phyloP scores from a whole-genome alignment of 2,329 filamentous ascomycete genomes.

The Apiospora pterosperma region DNA sequence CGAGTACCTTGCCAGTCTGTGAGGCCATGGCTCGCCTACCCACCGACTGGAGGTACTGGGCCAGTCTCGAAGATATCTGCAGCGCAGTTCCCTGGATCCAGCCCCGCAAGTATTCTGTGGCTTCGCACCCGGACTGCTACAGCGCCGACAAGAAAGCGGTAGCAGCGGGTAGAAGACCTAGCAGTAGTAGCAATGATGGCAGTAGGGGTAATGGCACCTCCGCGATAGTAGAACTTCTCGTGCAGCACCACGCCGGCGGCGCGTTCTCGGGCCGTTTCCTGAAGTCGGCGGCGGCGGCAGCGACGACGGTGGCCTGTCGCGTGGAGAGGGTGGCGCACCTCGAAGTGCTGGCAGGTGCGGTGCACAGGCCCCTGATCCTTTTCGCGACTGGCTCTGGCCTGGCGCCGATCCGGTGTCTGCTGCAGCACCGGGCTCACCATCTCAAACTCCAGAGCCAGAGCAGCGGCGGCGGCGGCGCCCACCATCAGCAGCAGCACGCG shows the following conservation, averaged over 20 bases:
- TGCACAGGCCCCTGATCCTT: neutral
- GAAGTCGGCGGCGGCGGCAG: neutral
- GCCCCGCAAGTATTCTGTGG: slow-evolving; percentile 2
- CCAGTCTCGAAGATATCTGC: neutral
- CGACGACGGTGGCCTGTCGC: neutral
- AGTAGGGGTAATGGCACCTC: neutral
- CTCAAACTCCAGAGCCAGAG: neutral
- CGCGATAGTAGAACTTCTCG: neutral
- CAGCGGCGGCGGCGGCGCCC: neutral
- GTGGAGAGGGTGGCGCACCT: neutral
- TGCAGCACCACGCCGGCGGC: neutral
- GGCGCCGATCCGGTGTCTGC: neutral
- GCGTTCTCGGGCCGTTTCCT: neutral
- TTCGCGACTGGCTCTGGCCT: slow-evolving; percentile 3
- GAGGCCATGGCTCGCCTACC: neutral
- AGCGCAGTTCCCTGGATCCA: neutral
- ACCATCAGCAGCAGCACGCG: neutral
- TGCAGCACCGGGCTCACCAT: slow-evolving; percentile 6
- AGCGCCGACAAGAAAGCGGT: too few relatives aligned
- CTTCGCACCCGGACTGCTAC: neutral
- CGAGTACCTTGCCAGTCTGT: neutral
- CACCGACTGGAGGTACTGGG: slow-evolving; percentile 3
- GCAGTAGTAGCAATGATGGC: neutral
- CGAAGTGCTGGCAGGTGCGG: neutral
- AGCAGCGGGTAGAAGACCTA: neutral